A percentile compares a stretch with the other conserved stretches of the same genome.
phyloP scores from a whole-genome alignment of 139 green algal genomes.

The Tetradesmus lagerheimii region DNA sequence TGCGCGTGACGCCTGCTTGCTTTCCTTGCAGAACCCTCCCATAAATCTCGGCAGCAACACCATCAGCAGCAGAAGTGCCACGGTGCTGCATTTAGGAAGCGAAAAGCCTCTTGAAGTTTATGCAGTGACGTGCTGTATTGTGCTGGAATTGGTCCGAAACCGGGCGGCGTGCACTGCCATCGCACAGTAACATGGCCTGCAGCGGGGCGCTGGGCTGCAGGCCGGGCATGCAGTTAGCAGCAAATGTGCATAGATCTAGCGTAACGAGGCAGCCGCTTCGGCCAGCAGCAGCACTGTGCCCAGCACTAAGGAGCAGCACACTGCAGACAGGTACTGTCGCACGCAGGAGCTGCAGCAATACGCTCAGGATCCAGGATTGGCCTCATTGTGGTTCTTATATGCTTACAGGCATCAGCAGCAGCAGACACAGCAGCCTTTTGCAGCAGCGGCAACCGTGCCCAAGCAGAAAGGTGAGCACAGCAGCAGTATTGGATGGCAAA shows the following conservation, averaged over 20 bases:
- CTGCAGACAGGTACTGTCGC: slow-evolving; percentile 18
- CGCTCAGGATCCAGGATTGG: not conserved
- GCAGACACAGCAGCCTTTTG: slow-evolving; percentile 35
- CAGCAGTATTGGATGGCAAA: not conserved
- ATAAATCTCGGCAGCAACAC: not conserved
- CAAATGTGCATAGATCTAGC: not conserved
- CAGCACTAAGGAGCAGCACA: slow-evolving; percentile 24
- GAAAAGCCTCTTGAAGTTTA: too few relatives aligned
- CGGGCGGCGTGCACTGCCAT: not conserved
- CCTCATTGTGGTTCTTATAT: not conserved
- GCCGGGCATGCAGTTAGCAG: slow-evolving; percentile 21
- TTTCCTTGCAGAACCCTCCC: not conserved
- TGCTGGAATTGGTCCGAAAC: not conserved
- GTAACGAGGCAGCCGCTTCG: slow-evolving; percentile 20
- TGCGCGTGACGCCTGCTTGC: not conserved
- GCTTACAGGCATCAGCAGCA: slow-evolving; percentile 25
- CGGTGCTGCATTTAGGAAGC: too few relatives aligned
- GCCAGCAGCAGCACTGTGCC: slow-evolving; percentile 37
- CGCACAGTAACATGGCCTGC: slow-evolving; percentile 43
- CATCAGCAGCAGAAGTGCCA: not conserved
- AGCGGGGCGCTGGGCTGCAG: slow-evolving; percentile 38
- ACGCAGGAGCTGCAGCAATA: not conserved
- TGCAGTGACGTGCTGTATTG: not conserved
- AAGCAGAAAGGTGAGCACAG: slow-evolving; percentile 31
- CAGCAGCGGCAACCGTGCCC: slow-evolving; percentile 11